Evolutionary conservation across 129 eudicot genomes (phyloP), one percentile per base, ranked within the genome.

Genomic region (Silybum marianum): DNA sequence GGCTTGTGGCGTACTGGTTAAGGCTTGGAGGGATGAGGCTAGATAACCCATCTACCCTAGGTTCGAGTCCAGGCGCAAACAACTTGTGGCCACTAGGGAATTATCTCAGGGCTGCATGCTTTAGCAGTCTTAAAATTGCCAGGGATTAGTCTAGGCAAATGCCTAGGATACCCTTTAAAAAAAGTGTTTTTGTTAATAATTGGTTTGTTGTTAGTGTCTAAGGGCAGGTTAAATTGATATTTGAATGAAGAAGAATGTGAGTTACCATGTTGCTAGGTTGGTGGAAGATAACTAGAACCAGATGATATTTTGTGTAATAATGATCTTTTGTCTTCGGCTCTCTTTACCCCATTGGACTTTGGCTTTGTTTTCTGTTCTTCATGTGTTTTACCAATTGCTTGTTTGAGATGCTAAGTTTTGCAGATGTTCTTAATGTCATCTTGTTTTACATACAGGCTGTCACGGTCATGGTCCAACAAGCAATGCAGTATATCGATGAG

Each of bases 391-490:
- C 9, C 13, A 12, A 16, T 9, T 7, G 63, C 2, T 68, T 42
- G 71, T 2, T 26, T 71, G 48, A 9, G 19, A 58, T 40, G 69
- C 82, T 79, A 58, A 75, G n/a, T 42, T 54, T 70, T 11, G 25
- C 66, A 24, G 30, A 65, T 2, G 32, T 69, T 26, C 14, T 69
- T 67, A 9, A 44, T 19, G 39, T 38, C 54, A 36, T 34, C 16
- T 23, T 62, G 22, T 40, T 75, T 44, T 73, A 28, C 75, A 18
- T 32, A 10, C 42, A 94, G 98, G 96, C 90, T 80, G 96, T 90
- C 71, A 90, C 92, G 68, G 93, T 97, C n/a, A 92, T 94, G 96
- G 98, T 94, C 80, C 97, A 90, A 84, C 97, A 90, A 85, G 98
- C 97, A 40, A 94, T 94, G 98, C 91, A 90, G 77, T 92, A 90